Percentiles rank a stretch among this genome's conserved stretches.
Conservation (phyloP, 768 basidiomycete genomes). For the Boletus fagicola region DNA sequence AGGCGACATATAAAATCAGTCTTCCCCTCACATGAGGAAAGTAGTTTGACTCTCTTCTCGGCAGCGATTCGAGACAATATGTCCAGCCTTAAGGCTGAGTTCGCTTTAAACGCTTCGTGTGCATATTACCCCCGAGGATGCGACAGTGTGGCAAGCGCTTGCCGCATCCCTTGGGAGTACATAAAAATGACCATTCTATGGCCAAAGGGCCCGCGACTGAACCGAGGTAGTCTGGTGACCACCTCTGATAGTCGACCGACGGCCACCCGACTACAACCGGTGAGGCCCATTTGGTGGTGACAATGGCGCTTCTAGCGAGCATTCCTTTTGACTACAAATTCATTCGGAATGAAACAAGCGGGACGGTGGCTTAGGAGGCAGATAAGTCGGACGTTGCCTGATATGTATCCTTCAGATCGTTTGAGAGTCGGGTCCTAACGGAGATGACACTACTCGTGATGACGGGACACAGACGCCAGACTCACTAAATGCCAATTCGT, state of each 20-base stretch:
- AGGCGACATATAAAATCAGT: too few relatives aligned
- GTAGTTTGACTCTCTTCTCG: not conserved
- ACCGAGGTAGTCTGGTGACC: too few relatives aligned
- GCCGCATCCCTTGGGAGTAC: not conserved
- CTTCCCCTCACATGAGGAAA: not conserved
- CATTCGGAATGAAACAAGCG: not conserved
- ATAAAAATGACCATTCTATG: not conserved
- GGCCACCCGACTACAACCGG: too few relatives aligned
- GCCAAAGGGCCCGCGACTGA: not conserved
- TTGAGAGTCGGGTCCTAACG: not conserved
- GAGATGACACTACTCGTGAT: not conserved
- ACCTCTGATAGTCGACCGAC: too few relatives aligned
- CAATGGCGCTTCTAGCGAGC: not conserved
- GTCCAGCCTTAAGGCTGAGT: not conserved
- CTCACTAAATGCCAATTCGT: too few relatives aligned
- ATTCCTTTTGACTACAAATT: not conserved
- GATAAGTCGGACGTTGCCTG: not conserved
- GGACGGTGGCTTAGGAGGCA: not conserved
- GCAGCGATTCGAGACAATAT: not conserved
- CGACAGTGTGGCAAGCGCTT: too few relatives aligned
- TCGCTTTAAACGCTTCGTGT: not conserved
- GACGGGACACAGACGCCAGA: not conserved
- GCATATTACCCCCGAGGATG: too few relatives aligned
- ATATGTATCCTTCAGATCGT: not conserved
- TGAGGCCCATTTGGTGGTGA: not conserved